A percentile compares a stretch with the other conserved stretches of the same genome.
Evolutionary conservation across 2,329 filamentous ascomycete species (phyloP).

Genomic region (Fusarium guadeloupense): DNA sequence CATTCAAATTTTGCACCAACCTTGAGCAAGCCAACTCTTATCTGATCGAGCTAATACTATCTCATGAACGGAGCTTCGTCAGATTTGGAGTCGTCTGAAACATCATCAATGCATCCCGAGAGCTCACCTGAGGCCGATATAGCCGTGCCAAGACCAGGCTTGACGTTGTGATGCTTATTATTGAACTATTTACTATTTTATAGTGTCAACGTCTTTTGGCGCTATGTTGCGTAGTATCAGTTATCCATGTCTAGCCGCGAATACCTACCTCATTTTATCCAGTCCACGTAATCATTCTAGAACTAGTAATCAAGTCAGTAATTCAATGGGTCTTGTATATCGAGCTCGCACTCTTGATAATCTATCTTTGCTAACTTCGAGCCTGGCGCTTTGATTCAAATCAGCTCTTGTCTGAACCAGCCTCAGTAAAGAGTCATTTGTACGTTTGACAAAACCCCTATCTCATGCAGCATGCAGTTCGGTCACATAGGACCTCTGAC

Average conservation of each 20-base stretch:
- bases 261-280: constrained; percentile 20
- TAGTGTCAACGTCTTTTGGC: constrained; percentile 8
- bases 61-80: neutral
- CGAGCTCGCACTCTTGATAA: too few species aligned
- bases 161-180: constrained; percentile 5
- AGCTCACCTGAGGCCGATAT: constrained; percentile 11
- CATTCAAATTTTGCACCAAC: neutral
- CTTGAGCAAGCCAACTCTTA: neutral
- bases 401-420: too few species aligned
- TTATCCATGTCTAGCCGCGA: constrained; percentile 8
- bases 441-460: too few species aligned
- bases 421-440: too few species aligned
- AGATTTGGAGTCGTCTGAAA: constrained; percentile 19
- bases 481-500: too few species aligned
- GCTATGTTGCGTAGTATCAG: constrained; percentile 24
- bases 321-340: too few species aligned
- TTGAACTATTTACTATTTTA: too few species aligned
- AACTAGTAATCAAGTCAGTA: too few species aligned
- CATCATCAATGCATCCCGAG: neutral
- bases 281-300: constrained; percentile 30
- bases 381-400: too few species aligned
- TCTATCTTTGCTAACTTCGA: too few species aligned
- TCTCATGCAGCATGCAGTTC: too few species aligned
- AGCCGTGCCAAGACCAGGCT: constrained; percentile 26
- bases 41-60: constrained; percentile 6